Conservation (phyloP, 805 yeast species). For the Ogataea methylovora region DNA sequence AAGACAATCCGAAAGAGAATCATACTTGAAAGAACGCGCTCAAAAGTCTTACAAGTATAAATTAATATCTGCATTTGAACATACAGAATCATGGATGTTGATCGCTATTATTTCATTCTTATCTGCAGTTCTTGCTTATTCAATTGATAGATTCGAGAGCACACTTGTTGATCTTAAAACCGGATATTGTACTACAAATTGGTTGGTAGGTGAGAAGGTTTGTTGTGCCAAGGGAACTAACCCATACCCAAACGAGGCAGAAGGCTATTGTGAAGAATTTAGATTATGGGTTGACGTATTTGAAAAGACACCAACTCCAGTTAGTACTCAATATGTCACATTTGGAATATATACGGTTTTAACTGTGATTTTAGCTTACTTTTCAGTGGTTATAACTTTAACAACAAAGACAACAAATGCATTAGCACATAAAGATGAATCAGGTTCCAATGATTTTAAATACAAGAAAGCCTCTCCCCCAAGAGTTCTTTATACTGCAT, state of each 20-base stretch:
- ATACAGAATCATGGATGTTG: conserved; percentile 41
- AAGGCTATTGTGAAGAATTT: conserved; percentile 31
- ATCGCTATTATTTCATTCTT: conserved; percentile 36
- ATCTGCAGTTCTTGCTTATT: conserved; percentile 42
- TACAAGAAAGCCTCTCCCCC: background rate
- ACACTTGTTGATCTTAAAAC: conserved; percentile 41
- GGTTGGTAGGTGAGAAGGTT: conserved; percentile 34
- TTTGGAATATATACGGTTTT: conserved; percentile 28
- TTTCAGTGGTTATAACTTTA: conserved; percentile 38
- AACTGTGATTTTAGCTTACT: conserved; percentile 34
- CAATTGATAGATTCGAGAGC: conserved; percentile 40
- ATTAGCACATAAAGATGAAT: conserved; percentile 3
- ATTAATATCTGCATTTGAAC: conserved; percentile 24
- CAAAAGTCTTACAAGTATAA: conserved; percentile 4
- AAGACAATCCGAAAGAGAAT: conserved; percentile 33
- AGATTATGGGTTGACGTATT: conserved; percentile 33
- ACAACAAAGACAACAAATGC: conserved; percentile 35
- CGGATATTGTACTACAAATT: conserved; percentile 41
- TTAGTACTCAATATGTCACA: conserved; percentile 13
- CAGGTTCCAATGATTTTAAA: background rate
- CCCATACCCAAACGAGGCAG: too few species aligned
- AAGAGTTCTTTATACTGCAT: conserved; percentile 36
- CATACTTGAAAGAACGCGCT: conserved; percentile 25
- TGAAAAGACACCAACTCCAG: too few species aligned
- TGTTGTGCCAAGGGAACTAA: conserved; percentile 28